Conservation (phyloP, 1,284 basidiomycete genomes). For the Xerocomus nothofagi region DNA sequence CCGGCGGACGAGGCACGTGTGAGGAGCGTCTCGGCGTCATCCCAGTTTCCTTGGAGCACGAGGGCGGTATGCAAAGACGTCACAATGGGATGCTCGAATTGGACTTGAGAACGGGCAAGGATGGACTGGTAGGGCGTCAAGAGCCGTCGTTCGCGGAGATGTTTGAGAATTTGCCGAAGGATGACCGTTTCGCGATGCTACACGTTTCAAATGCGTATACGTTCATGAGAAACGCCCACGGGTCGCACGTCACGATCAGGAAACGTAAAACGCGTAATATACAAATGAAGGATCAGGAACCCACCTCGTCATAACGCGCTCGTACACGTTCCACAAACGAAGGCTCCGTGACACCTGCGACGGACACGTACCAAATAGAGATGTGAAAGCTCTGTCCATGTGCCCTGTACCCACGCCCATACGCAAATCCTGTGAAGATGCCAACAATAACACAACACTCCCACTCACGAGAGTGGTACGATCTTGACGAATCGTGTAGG, state of each 20-base stretch:
- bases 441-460: not conserved
- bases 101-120: conserved; percentile 53
- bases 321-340: conserved; percentile 54
- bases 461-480: conserved; percentile 65
- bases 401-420: conserved; percentile 43
- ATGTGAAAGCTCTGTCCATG: conserved; percentile 71
- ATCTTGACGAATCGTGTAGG: conserved; percentile 72
- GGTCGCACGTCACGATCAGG: not conserved
- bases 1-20: conserved; percentile 48
- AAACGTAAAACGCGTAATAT: not conserved
- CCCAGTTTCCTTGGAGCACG: conserved; percentile 68
- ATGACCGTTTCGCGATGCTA: conserved; percentile 60
- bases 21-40: conserved; percentile 56
- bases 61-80: conserved; percentile 65
- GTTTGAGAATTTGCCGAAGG: conserved; percentile 73
- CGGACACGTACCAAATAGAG: conserved; percentile 71
- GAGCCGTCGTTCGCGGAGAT: conserved; percentile 74
- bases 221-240: not conserved
- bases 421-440: not conserved
- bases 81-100: conserved; percentile 71
- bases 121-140: conserved; percentile 66
- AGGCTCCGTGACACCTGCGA: conserved; percentile 58
- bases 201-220: not conserved
- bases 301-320: conserved; percentile 59
- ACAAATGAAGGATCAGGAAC: conserved; percentile 16